Evolutionary conservation across 345 rosid species (phyloP).

Genomic region (Schrenkiella parvula): DNA sequence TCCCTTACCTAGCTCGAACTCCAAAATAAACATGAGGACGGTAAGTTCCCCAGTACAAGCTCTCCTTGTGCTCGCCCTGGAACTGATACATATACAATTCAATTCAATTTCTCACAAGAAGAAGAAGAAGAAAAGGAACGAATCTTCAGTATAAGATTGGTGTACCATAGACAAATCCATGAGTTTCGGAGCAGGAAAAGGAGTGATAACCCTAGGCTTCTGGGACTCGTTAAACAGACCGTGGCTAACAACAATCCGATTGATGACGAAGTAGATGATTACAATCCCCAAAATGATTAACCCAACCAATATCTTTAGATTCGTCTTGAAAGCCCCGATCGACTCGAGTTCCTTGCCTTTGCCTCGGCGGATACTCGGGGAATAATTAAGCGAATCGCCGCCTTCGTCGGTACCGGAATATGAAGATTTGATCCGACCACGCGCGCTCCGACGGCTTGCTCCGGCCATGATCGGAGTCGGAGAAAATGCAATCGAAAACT

Average conservation of each 20-base stretch:
- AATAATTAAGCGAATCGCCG: constrained; percentile 22
- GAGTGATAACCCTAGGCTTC: constrained; percentile 73
- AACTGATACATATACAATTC: constrained; percentile 42
- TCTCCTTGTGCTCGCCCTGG: constrained; percentile 82
- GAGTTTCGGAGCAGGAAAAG: constrained; percentile 76
- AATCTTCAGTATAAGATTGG: not conserved
- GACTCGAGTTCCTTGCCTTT: constrained; percentile 23
- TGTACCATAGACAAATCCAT: constrained; percentile 72
- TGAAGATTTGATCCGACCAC: constrained; percentile 53
- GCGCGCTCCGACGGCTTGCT: constrained; percentile 48
- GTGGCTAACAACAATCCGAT: not conserved
- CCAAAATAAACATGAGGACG: constrained; percentile 93
- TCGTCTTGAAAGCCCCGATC: constrained; percentile 29
- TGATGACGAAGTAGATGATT: constrained; percentile 23
- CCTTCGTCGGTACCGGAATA: constrained; percentile 18
- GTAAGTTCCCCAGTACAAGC: constrained; percentile 94
- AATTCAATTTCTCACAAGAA: not conserved
- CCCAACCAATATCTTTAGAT: constrained; percentile 17
- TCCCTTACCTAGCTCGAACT: constrained; percentile 72
- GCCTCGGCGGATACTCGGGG: constrained; percentile 7
- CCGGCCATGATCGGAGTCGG: constrained; percentile 51
- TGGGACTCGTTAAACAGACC: constrained; percentile 30
- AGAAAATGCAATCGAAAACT: not conserved
- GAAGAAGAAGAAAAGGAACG: not conserved
- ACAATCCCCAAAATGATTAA: constrained; percentile 15